These are phyloP conservation scores for Calonectria pauciramosa DNA, from an alignment of 2,329 filamentous ascomycete species.

Conservation along the genomic window DNA sequence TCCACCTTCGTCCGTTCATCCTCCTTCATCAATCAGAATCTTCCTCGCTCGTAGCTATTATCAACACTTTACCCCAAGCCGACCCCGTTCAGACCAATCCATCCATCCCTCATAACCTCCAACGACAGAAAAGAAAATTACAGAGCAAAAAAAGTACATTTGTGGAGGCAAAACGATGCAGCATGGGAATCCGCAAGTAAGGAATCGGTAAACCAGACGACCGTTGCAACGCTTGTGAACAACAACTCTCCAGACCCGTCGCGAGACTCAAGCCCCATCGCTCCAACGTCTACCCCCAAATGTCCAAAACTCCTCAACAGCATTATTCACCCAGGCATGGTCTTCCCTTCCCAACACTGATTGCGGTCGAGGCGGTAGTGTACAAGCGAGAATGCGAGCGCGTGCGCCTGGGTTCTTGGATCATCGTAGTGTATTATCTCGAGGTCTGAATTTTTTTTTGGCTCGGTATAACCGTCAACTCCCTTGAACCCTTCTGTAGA, in stretches of 20 bases:
- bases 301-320: neutral
- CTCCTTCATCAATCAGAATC: constrained; percentile 9
- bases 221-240: constrained; percentile 7
- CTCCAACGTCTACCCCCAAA: neutral
- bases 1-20: neutral
- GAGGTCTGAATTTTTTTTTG: constrained; percentile 48
- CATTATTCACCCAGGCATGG: neutral
- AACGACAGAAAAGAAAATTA: constrained; percentile 12
- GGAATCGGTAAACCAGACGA: constrained; percentile 14
- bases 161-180: constrained; percentile 22
- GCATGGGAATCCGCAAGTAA: constrained; percentile 22
- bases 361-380: neutral
- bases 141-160: constrained; percentile 26
- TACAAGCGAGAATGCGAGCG: constrained; percentile 18
- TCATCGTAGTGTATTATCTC: constrained; percentile 56
- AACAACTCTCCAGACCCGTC: neutral
- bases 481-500: constrained; percentile 42
- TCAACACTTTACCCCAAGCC: constrained; percentile 11
- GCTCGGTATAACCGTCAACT: constrained; percentile 52
- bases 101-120: neutral
- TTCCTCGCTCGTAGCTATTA: constrained; percentile 21
- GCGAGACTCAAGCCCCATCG: neutral
- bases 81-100: constrained; percentile 7
- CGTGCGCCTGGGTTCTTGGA: constrained; percentile 37
- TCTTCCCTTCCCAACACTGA: neutral